Conservation (phyloP, 441 rosid genomes). For the Croton setiger region DNA sequence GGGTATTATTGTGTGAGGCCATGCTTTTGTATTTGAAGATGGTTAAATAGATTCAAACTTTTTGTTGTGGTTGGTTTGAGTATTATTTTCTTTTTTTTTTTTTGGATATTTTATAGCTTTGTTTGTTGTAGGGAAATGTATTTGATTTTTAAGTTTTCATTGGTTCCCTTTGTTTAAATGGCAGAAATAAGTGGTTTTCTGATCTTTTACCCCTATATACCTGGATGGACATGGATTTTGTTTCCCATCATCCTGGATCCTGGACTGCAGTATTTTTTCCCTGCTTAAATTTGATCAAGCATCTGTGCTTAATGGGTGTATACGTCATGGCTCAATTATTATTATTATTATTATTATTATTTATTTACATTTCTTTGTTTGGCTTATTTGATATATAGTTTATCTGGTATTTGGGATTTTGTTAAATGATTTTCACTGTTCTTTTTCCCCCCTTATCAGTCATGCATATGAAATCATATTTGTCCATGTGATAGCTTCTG, state of each 20-base stretch:
- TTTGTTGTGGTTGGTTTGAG: background rate
- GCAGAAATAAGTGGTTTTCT: background rate
- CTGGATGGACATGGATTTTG: background rate
- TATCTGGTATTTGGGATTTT: constrained; percentile 5
- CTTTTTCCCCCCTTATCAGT: background rate
- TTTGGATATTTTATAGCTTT: background rate
- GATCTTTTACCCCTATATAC: background rate
- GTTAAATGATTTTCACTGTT: background rate
- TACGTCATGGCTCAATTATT: background rate
- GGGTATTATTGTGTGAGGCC: no score
- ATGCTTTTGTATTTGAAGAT: constrained; percentile 8
- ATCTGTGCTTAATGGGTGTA: background rate
- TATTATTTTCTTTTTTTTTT: constrained; percentile 3
- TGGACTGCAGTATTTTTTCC: background rate
- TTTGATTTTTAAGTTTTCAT: background rate
- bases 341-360: no score
- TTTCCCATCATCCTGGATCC: background rate
- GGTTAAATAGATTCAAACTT: background rate
- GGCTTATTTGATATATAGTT: background rate
- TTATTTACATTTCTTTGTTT: background rate
- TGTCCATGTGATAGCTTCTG: background rate
- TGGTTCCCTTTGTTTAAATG: background rate
- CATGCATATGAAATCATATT: background rate
- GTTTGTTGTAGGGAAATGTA: background rate
- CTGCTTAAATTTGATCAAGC: background rate